Evolutionary conservation across 371 early-diverging fungal genomes (phyloP), one percentile per base, ranked within the genome.

Genomic region (Chytridium lagenaria): DNA sequence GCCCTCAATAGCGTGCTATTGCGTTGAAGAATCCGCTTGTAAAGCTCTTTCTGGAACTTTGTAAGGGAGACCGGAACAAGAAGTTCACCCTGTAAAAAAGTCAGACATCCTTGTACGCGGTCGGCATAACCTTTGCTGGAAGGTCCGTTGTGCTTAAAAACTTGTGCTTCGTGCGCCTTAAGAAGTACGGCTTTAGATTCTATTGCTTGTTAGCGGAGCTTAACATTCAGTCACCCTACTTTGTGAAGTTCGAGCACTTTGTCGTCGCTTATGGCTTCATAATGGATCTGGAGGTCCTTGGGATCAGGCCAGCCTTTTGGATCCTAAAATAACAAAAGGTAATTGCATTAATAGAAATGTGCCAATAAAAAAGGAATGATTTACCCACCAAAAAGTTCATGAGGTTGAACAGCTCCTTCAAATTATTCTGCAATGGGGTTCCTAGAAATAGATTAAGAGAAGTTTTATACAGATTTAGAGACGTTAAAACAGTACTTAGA

Each of bases 91-190:
- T 88, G 72, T 2, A 73, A 22, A 51, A 67, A 72, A 23, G 70
- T 76, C 15, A 71, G 51, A 16, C 33, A 64, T 1, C 16, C 49
- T 2, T 36, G 22, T 23, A 19, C n/a, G 10, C 36, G 49, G 67
- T 66, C n/a, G 22, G 28, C 7, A 3, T 33, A 63, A 90, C 90
- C 83, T 97, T 98, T 30, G 94, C 92, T 1, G 99, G 99, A 2
- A 99, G 79, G 67, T 63, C 63, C n/a, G n/a, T n/a, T 12, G 10
- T 30, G 37, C 87, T 86, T 38, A 95, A 83, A 0, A 96, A 95
- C 38, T 94, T 88, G 64, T 86, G 85, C 78, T 98, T 99, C 33
- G 95, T 92, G 67, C 99, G 85, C 66, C 99, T 84, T 75, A 99
- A 79, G 68, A 99, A 91, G 80, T 94, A 93, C n/a, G 96, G 96